A percentile compares a stretch with the other conserved stretches of the same genome.
These are phyloP conservation scores for Davidsoniella australis DNA, from an alignment of 2,329 filamentous ascomycete species.

Conservation along the genomic window DNA sequence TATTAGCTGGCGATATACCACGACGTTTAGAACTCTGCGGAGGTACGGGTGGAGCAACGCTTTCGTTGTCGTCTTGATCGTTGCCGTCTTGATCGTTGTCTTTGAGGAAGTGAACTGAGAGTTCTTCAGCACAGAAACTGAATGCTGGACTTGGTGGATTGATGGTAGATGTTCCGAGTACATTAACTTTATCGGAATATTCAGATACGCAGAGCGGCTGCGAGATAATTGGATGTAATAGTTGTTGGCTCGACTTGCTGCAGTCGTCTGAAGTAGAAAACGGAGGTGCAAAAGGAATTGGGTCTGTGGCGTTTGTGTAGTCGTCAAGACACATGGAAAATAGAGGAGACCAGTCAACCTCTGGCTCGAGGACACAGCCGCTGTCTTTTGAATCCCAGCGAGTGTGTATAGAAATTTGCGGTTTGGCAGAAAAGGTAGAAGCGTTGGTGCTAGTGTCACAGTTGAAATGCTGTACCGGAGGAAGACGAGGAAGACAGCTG, in stretches of 20 bases:
- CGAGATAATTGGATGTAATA: no score
- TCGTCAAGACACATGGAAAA: neutral
- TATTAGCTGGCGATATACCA: neutral
- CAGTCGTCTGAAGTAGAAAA: neutral
- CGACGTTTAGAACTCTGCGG: conserved; percentile 1
- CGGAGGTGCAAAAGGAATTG: neutral
- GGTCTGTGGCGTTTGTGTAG: no score
- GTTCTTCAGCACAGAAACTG: conserved; percentile 9
- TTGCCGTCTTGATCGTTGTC: neutral
- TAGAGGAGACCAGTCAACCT: neutral
- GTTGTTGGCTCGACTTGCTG: no score
- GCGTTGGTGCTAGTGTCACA: no score
- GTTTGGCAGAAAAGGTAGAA: neutral
- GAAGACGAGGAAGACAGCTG: neutral
- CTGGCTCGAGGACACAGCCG: neutral
- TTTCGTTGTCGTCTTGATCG: neutral
- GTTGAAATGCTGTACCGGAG: no score
- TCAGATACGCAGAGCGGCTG: no score
- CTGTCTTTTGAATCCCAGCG: neutral
- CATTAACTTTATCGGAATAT: no score
- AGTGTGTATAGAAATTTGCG: neutral
- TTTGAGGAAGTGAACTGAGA: conserved; percentile 1
- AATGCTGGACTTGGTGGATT: conserved; percentile 9
- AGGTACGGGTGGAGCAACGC: neutral
- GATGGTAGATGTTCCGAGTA: neutral